Percentiles rank a stretch among this genome's conserved stretches.
phyloP scores from a whole-genome alignment of 352 stramenopile species.

The Pythium rhizo-oryzae region DNA sequence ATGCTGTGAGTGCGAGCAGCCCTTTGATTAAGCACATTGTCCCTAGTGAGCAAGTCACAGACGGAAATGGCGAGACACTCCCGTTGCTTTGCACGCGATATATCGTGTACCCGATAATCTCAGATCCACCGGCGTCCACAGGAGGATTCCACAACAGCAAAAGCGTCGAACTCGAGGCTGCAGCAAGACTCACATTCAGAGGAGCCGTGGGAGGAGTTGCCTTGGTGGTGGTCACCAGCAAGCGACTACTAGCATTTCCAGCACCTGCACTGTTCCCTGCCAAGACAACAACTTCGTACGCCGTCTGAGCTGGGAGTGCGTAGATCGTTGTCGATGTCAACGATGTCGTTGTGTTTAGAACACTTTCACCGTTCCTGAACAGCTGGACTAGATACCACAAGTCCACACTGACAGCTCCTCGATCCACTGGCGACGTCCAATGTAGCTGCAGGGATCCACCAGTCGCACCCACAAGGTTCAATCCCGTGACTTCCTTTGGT shows the following conservation, averaged over 20 bases:
- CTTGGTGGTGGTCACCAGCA: constrained; percentile 33
- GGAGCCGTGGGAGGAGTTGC: constrained; percentile 37
- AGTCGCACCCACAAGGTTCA: constrained; percentile 32
- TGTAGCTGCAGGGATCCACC: constrained; percentile 45
- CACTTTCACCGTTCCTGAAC: background rate
- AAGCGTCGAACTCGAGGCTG: constrained; percentile 42
- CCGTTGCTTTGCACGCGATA: constrained; percentile 35
- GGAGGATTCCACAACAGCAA: constrained; percentile 51
- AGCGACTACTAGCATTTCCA: constrained; percentile 25
- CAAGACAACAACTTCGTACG: constrained; percentile 42
- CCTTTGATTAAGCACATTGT: constrained; percentile 47
- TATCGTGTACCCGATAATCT: constrained; percentile 50
- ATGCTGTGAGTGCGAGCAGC: constrained; percentile 42
- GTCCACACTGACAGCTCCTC: constrained; percentile 31
- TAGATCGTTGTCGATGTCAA: constrained; percentile 34
- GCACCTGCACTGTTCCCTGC: constrained; percentile 38
- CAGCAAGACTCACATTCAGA: constrained; percentile 33
- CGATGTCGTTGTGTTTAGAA: constrained; percentile 16
- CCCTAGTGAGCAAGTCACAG: constrained; percentile 29
- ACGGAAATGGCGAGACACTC: constrained; percentile 25
- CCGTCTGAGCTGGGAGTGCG: constrained; percentile 48
- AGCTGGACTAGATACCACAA: constrained; percentile 41
- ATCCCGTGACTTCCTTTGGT: constrained; percentile 41
- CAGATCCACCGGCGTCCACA: constrained; percentile 48
- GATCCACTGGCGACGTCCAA: constrained; percentile 48